A percentile compares a stretch with the other conserved stretches of the same genome.
These are phyloP conservation scores for Phoenix roebelenii DNA, from an alignment of 176 grass and related monocot species.

Conservation along the genomic window DNA sequence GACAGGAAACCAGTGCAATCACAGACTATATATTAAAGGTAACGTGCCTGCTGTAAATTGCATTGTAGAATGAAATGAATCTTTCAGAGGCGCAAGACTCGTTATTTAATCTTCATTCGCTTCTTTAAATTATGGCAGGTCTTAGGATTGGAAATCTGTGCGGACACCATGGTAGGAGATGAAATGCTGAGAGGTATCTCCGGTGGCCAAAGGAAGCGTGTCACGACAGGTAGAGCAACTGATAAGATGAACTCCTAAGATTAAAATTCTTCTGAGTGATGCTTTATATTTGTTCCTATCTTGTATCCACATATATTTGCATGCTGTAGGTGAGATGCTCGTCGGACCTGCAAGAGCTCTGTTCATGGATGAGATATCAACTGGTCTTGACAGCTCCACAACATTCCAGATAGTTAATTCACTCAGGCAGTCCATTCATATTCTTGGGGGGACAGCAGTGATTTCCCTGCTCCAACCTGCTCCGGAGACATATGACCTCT, in stretches of 20 bases:
- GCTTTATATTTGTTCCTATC: no score
- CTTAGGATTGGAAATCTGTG: slow-evolving; percentile 57
- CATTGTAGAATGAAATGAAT: no score
- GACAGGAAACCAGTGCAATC: slow-evolving; percentile 44
- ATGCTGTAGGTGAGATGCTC: slow-evolving; percentile 46
- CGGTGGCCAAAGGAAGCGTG: slow-evolving; percentile 51
- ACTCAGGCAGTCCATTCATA: slow-evolving; percentile 35
- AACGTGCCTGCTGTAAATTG: slow-evolving; percentile 18
- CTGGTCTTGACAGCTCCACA: slow-evolving; percentile 58
- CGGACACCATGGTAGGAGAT: slow-evolving; percentile 45
- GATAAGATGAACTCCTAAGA: no score
- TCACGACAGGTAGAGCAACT: slow-evolving; percentile 30
- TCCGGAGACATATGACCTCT: slow-evolving; percentile 51
- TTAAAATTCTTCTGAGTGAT: no score
- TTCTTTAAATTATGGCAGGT: slow-evolving; percentile 18
- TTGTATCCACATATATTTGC: no score
- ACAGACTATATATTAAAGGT: slow-evolving; percentile 55
- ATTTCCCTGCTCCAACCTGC: slow-evolving; percentile 57
- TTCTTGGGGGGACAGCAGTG: slow-evolving; percentile 41
- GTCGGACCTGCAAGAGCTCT: slow-evolving; percentile 45
- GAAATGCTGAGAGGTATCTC: slow-evolving; percentile 60
- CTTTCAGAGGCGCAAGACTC: no score
- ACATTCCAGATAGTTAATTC: slow-evolving; percentile 62
- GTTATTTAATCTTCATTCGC: no score
- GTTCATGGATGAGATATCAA: slow-evolving; percentile 75